Percentiles rank a stretch among this genome's conserved stretches.
Conservation (phyloP, 139 green algal genomes). For the Chlorella sp. region DNA sequence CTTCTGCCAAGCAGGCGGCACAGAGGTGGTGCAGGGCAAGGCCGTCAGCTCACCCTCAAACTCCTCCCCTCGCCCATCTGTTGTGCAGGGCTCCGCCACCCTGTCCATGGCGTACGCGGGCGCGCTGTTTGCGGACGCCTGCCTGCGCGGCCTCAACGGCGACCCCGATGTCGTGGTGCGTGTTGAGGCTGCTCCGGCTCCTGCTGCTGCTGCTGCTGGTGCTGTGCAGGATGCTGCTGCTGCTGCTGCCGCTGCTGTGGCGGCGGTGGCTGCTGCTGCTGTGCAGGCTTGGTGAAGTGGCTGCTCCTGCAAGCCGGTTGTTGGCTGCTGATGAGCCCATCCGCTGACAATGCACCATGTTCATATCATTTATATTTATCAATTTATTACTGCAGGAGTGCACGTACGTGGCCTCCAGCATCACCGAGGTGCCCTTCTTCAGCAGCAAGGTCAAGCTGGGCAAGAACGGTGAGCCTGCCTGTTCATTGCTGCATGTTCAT, state of each 20-base stretch:
- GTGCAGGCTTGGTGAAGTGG: too few species aligned
- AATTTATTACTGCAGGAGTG: conserved; percentile 83
- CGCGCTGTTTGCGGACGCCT: conserved; percentile 94
- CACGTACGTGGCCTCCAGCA: conserved; percentile 90
- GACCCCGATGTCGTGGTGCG: conserved; percentile 63
- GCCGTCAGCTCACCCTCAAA: neutral
- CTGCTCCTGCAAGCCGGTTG: too few species aligned
- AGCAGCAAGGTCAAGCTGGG: conserved; percentile 89
- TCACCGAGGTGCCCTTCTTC: conserved; percentile 92
- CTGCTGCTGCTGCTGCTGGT: neutral
- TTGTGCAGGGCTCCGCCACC: conserved; percentile 69
- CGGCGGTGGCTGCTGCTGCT: neutral
- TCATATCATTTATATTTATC: too few species aligned
- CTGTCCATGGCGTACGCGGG: conserved; percentile 99
- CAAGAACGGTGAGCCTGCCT: conserved; percentile 67
- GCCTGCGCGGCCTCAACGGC: conserved; percentile 93
- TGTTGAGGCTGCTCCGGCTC: neutral
- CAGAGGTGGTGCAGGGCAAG: neutral
- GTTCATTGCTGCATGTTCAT: neutral
- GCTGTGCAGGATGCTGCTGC: too few species aligned
- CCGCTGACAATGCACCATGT: too few species aligned
- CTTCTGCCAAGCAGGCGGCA: too few species aligned
- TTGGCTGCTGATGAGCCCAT: too few species aligned
- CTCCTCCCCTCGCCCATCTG: neutral
- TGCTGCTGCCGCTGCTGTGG: neutral